Evolutionary conservation across 306 rosid genomes (phyloP), one percentile per base, ranked within the genome.

Genomic region (Geum urbanum): DNA sequence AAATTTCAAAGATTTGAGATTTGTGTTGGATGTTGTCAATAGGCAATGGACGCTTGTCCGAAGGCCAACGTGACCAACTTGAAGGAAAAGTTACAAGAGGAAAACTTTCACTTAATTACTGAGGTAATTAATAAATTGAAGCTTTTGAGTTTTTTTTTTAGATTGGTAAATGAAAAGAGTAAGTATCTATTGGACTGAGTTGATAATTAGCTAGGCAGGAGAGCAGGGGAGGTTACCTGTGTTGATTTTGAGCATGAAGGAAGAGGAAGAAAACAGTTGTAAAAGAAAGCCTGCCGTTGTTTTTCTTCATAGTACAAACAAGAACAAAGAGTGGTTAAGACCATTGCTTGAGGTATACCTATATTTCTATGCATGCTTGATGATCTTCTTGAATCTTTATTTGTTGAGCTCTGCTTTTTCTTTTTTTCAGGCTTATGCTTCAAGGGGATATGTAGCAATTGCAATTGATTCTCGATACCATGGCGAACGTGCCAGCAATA

Each of bases 381-480:
- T 32, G 62, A 35, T 6, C 2, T 40, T 44, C 53, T 63, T 53
- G 4, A 58, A 44, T 55, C 15, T 22, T 67, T n/a, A 45, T 47
- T 72, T 60, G 69, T 75, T 24, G 7, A 46, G 61, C 45, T 61
- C 46, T 6, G 16, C 1, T 14, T 24, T 32, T 55, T 9, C 74
- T 50, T 75, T 50, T 75, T 24, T 74, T 78, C 74, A 94, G 99
- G 88, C 88, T 14, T 94, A 85, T 77, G 99, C 99, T 84, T 94
- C 97, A 13, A 84, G 96, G 72, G 97, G 96, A 69, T 94, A 87
- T 72, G 61, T 88, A 71, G 84, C 97, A 40, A 60, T 94, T 66
- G 83, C 96, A 6, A 68, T 91, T 67, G 97, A 94, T 86, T 88
- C 99, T 64, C 95, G 97, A 47, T 91, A 88, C 86, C 99, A 94